phyloP scores from a whole-genome alignment of 2,329 filamentous ascomycete genomes.

The Pseudocercospora pini-densiflorae region DNA sequence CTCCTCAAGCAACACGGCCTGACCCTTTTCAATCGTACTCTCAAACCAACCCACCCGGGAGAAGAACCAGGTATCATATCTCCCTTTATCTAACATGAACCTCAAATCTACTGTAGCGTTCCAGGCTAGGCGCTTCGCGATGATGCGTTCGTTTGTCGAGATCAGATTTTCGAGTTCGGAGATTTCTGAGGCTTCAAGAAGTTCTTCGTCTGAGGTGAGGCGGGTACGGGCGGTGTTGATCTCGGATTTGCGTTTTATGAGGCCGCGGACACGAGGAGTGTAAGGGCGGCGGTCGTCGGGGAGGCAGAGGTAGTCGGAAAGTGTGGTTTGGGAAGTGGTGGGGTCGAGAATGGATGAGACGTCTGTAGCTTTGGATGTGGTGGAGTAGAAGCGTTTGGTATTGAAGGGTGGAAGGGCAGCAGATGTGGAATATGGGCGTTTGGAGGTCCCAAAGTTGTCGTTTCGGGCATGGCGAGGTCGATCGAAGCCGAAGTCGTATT shows the following conservation, averaged over 20 bases:
- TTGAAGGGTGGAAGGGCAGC: not conserved
- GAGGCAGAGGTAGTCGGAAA: conserved; percentile 31
- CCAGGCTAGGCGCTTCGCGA: conserved; percentile 30
- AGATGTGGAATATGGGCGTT: conserved; percentile 20
- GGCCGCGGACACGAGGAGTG: conserved; percentile 21
- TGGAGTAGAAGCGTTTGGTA: conserved; percentile 13
- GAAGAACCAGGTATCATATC: conserved; percentile 25
- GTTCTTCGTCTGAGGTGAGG: not conserved
- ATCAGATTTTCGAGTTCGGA: conserved; percentile 16
- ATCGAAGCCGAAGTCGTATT: conserved; percentile 22
- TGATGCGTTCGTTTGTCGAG: conserved; percentile 21
- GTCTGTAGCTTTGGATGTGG: not conserved
- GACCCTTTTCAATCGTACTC: conserved; percentile 34
- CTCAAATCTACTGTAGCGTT: conserved; percentile 33
- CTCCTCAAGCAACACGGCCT: conserved; percentile 30
- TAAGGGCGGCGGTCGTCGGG: conserved; percentile 17
- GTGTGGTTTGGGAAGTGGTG: conserved; percentile 25
- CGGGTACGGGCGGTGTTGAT: conserved; percentile 9
- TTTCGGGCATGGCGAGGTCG: conserved; percentile 2
- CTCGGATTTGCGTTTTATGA: conserved; percentile 18
- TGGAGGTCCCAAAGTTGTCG: not conserved
- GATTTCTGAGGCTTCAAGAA: conserved; percentile 19
- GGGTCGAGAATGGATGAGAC: conserved; percentile 22
- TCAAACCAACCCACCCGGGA: conserved; percentile 33
- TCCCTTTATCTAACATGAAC: conserved; percentile 36